Conservation (phyloP, 495 filamentous ascomycete genomes). For the Chaetomium tenue region DNA sequence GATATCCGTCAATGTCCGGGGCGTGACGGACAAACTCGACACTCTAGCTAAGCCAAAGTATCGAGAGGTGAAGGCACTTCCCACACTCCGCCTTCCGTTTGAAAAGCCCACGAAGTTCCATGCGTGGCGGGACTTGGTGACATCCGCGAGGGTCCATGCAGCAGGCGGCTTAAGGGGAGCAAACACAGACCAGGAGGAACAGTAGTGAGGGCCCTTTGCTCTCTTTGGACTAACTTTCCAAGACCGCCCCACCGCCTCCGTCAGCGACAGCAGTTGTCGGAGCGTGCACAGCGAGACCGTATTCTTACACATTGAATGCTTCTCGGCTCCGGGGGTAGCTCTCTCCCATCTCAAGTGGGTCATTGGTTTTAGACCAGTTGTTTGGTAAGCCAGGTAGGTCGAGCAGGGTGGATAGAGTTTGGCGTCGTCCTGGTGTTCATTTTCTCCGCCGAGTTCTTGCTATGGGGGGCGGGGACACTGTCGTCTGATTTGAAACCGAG, state of each 20-base stretch:
- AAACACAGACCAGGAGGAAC: neutral
- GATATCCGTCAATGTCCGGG: neutral
- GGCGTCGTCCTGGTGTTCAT: neutral
- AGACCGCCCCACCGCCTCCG: neutral
- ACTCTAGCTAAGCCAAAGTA: neutral
- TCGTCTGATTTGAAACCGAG: neutral
- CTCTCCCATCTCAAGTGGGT: neutral
- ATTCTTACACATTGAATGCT: neutral
- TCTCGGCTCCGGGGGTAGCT: neutral
- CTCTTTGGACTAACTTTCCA: neutral
- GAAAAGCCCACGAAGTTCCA: neutral
- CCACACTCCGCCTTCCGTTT: neutral
- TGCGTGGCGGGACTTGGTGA: neutral
- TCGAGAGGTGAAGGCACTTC: neutral
- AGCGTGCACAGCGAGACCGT: neutral
- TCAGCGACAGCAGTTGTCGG: neutral
- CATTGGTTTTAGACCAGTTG: neutral
- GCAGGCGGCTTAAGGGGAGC: neutral
- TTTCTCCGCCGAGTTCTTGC: neutral
- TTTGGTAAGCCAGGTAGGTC: neutral
- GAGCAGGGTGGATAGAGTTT: neutral
- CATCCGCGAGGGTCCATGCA: neutral
- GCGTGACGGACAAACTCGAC: neutral
- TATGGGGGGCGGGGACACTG: neutral
- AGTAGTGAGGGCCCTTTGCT: neutral